Evolutionary conservation across 805 yeast genomes (phyloP).

Genomic region (Wickerhamomyces chambardii): DNA sequence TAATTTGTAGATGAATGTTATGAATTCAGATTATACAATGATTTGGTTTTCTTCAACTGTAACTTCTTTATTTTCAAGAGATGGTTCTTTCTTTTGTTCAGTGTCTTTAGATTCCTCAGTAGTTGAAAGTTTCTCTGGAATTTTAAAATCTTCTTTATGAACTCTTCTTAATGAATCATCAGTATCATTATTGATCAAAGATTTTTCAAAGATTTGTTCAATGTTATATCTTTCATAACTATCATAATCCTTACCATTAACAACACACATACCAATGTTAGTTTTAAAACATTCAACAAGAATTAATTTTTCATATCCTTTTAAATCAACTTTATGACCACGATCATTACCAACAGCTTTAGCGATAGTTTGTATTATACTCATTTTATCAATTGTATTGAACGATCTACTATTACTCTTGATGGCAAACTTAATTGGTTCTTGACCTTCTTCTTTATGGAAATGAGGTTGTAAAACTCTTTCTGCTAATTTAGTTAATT

Average conservation of each 20-base stretch:
- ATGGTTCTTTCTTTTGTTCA: too few species aligned
- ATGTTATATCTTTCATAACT: slow-evolving; percentile 63
- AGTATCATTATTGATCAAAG: too few species aligned
- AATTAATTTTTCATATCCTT: slow-evolving; percentile 67
- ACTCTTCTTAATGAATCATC: too few species aligned
- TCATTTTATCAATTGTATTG: slow-evolving; percentile 59
- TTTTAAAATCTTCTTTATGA: too few species aligned
- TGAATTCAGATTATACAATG: too few species aligned
- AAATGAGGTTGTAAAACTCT: slow-evolving; percentile 62
- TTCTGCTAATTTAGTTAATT: slow-evolving; percentile 49
- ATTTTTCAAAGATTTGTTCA: slow-evolving; percentile 62
- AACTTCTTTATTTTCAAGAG: too few species aligned
- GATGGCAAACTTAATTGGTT: slow-evolving; percentile 57
- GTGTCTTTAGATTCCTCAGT: too few species aligned
- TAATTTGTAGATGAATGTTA: too few species aligned
- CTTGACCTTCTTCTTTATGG: slow-evolving; percentile 33
- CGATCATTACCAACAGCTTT: slow-evolving; percentile 58
- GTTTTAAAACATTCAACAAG: slow-evolving; percentile 85
- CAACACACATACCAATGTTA: slow-evolving; percentile 82
- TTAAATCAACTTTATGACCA: slow-evolving; percentile 74
- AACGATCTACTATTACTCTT: slow-evolving; percentile 75
- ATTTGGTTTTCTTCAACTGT: too few species aligned
- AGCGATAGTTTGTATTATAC: slow-evolving; percentile 68
- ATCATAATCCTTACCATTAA: slow-evolving; percentile 42
- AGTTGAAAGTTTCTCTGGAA: too few species aligned